These are phyloP conservation scores for Alternaria sp. DNA, from an alignment of 2,329 filamentous ascomycete genomes.

Conservation along the genomic window DNA sequence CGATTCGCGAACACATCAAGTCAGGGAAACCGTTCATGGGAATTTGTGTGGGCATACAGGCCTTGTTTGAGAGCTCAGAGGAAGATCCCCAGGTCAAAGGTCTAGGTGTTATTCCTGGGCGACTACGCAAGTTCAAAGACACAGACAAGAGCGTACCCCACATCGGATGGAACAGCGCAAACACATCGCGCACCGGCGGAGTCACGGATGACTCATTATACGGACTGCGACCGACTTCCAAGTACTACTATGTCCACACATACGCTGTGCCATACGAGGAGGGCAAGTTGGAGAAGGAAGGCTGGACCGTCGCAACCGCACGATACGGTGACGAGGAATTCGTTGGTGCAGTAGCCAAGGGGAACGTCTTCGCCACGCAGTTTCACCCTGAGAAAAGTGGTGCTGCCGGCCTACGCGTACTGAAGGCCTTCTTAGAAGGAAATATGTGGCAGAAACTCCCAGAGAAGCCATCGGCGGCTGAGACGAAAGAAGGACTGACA, in stretches of 20 bases:
- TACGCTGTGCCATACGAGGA: constrained; percentile 82
- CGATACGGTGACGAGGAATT: constrained; percentile 90
- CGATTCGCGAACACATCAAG: constrained; percentile 82
- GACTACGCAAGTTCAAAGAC: constrained; percentile 79
- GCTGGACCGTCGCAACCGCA: constrained; percentile 92
- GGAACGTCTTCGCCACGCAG: constrained; percentile 89
- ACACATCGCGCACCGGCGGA: constrained; percentile 60
- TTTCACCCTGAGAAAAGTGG: constrained; percentile 99
- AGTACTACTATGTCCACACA: constrained; percentile 99
- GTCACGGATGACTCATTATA: constrained; percentile 69
- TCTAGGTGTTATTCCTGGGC: constrained; percentile 76
- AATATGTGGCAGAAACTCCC: constrained; percentile 65
- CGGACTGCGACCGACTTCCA: constrained; percentile 79
- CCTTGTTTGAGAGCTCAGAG: constrained; percentile 84
- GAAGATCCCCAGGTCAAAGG: constrained; percentile 79
- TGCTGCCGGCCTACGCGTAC: constrained; percentile 81
- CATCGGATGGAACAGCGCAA: constrained; percentile 97
- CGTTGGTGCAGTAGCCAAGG: constrained; percentile 85
- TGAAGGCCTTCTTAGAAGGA: constrained; percentile 88
- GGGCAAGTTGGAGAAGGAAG: constrained; percentile 78
- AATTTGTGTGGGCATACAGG: constrained; percentile 94
- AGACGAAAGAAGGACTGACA: constrained; percentile 76
- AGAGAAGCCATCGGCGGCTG: constrained; percentile 40
- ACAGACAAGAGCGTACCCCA: constrained; percentile 90
- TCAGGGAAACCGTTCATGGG: constrained; percentile 98